These are phyloP conservation scores for Venturia aucupariae DNA, from an alignment of 2,329 filamentous ascomycete species.

Conservation along the genomic window DNA sequence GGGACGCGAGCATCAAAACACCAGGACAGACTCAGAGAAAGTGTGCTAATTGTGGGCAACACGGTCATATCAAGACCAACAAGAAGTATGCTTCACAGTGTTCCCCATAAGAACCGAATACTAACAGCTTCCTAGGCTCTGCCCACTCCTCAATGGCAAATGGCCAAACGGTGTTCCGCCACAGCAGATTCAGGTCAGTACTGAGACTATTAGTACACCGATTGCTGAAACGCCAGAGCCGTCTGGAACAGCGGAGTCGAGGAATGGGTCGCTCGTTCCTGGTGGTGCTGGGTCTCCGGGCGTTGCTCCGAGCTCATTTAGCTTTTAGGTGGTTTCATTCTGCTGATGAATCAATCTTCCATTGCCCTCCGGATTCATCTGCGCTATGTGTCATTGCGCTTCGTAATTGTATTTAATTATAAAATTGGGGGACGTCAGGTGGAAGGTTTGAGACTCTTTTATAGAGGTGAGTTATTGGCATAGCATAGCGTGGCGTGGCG, in stretches of 20 bases:
- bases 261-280: background rate
- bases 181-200: background rate
- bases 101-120: constrained; percentile 5
- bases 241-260: background rate
- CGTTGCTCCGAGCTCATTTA: background rate
- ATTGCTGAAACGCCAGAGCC: background rate
- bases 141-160: constrained; percentile 69
- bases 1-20: background rate
- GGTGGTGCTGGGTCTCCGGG: background rate
- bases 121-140: constrained; percentile 49
- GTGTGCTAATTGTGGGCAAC: constrained; percentile 94
- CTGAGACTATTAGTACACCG: background rate
- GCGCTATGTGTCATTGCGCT: no score
- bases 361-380: no score
- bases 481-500: no score
- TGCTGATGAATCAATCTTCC: background rate
- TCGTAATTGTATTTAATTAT: no score
- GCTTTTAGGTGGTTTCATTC: background rate
- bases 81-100: constrained; percentile 63
- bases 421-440: no score
- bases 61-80: constrained; percentile 98
- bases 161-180: constrained; percentile 11
- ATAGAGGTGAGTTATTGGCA: no score
- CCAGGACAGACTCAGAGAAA: constrained; percentile 54
- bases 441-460: no score